Base-by-base conservation (phyloP, 768 basidiomycete genomes). In the Tricholoma terreum region DNA sequence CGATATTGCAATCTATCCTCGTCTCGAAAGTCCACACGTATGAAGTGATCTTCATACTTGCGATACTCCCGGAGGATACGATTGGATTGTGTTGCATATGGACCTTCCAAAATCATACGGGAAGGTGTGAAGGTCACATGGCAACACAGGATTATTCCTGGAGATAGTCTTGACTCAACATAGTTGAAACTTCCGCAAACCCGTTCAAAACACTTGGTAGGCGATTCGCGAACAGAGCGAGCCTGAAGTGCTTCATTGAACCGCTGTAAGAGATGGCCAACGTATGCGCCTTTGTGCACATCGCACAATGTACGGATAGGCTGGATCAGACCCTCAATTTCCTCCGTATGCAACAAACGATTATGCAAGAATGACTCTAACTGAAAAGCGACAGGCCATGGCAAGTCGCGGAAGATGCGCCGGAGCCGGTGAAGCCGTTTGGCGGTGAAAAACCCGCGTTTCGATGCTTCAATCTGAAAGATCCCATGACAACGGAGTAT, bases 21-120 rank as follows among this genome's bases (percentile, higher is more conserved):
- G 55, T 94, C 92, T 4, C 87, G 82, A 63, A 94, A 92, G 62
- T 90, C 85, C 22, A 94, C 91, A 9, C 93, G 85, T 30, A 95
- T 67, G 66, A 95, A 95, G 62, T 83, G 74, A 30, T 89, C 82
- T 46, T 85, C 77, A 56, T 80, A 81, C 0, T 78, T 79, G 48
- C 72, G 67, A 55, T 85, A 94, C 53, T 77, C 71, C 1, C 92
- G 85, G 58, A 95, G 86, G 52, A 93, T 82, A 0, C 89, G 82
- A 58, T 95, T 95, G 4, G 90, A 89, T 62, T 92, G 87, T 22
- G 82, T 81, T 0, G 84, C 67, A 56, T 84, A 87, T 1, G 92
- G 92, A 0, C 92, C 92, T 72, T 92, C 90, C 7, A 93, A 70
- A 10, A 90, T 71, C 55, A 87, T 73, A 19, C 87, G 80, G 8